These are phyloP conservation scores for Naganishia sp. DNA, from an alignment of 1,284 basidiomycete species.

Conservation along the genomic window DNA sequence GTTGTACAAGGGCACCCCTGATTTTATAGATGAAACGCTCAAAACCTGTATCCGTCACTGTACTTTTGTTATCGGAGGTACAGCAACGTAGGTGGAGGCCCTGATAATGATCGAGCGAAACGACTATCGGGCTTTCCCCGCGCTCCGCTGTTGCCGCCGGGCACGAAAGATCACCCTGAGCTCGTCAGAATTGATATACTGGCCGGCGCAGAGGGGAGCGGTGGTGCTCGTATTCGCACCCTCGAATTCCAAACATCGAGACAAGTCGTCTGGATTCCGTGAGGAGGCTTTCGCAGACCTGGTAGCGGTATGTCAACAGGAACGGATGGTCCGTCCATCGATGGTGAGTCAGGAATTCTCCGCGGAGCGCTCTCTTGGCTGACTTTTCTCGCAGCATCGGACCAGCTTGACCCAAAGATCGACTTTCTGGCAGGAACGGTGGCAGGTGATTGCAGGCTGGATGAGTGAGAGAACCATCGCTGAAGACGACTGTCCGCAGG, in stretches of 20 bases:
- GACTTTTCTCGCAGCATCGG: slow-evolving; percentile 9
- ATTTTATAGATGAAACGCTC: background rate
- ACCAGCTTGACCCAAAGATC: slow-evolving; percentile 34
- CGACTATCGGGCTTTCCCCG: slow-evolving; percentile 21
- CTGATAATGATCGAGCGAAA: slow-evolving; percentile 11
- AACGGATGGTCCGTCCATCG: slow-evolving; percentile 25
- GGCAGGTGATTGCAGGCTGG: slow-evolving; percentile 41
- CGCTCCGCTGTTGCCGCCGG: slow-evolving; percentile 28
- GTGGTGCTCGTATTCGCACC: background rate
- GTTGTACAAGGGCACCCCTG: background rate
- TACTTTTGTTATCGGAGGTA: background rate
- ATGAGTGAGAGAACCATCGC: background rate
- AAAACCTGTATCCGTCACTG: background rate
- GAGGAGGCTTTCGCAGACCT: background rate
- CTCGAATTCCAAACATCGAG: too few relatives aligned
- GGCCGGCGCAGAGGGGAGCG: background rate
- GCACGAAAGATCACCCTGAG: slow-evolving; percentile 3
- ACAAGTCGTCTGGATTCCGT: background rate
- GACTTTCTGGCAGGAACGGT: slow-evolving; percentile 51
- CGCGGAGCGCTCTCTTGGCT: background rate
- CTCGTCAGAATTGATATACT: background rate
- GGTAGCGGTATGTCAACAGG: slow-evolving; percentile 23
- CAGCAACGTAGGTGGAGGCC: slow-evolving; percentile 2
- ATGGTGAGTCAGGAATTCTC: slow-evolving; percentile 1
- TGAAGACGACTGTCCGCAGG: slow-evolving; percentile 37